phyloP scores from a whole-genome alignment of 2,329 filamentous ascomycete genomes.

The Neonectria ditissima region DNA sequence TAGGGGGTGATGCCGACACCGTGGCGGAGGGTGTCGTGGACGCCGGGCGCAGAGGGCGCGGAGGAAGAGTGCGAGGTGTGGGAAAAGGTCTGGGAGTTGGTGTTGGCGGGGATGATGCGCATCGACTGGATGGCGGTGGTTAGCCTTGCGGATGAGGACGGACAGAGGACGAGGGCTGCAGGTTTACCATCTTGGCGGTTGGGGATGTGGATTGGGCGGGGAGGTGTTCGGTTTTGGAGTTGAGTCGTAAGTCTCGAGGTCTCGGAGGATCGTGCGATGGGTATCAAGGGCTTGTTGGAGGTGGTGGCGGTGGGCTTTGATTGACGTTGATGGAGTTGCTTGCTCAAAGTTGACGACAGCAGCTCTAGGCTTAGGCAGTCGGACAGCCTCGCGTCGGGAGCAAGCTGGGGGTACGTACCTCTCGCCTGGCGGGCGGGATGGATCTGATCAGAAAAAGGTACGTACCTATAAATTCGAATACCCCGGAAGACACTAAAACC shows the following conservation, averaged over 20 bases:
- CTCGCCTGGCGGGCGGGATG: background rate
- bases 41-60: conserved; percentile 90
- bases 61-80: conserved; percentile 72
- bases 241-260: background rate
- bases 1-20: conserved; percentile 77
- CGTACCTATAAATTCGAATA: conserved; percentile 30
- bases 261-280: background rate
- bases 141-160: conserved; percentile 27
- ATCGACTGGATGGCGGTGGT: conserved; percentile 72
- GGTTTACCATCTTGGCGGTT: conserved; percentile 63
- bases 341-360: conserved; percentile 22
- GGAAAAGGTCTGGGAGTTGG: conserved; percentile 74
- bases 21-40: conserved; percentile 92
- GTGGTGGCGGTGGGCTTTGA: conserved; percentile 13
- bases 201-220: conserved; percentile 4
- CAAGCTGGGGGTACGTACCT: conserved; percentile 37
- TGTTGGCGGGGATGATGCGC: conserved; percentile 82
- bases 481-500: conserved; percentile 23
- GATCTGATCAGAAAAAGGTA: conserved; percentile 22
- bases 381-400: conserved; percentile 44
- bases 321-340: conserved; percentile 32
- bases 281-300: background rate
- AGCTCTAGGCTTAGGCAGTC: conserved; percentile 41
- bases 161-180: conserved; percentile 23
- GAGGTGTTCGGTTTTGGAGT: conserved; percentile 12